Evolutionary conservation across 139 green algal genomes (phyloP).

Genomic region (Edaphochlamys debaryana): DNA sequence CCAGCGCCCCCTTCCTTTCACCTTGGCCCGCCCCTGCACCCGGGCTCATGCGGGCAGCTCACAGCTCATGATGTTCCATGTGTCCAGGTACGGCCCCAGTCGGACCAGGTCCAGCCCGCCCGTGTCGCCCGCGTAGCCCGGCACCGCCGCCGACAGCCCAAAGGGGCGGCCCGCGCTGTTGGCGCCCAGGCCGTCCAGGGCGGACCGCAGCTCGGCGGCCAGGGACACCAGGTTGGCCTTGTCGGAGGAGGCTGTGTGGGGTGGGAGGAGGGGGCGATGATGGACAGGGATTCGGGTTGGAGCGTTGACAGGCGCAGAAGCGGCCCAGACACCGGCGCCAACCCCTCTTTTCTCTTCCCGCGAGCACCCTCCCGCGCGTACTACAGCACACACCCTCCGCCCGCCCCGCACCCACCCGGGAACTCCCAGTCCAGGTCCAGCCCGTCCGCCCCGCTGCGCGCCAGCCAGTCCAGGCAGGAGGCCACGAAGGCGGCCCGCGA

Average conservation of each 20-base stretch:
- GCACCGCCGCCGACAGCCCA: neutral
- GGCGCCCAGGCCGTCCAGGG: neutral
- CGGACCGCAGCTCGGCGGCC: neutral
- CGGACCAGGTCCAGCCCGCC: neutral
- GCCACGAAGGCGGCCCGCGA: neutral
- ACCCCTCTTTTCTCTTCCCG: no score
- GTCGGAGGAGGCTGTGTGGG: no score
- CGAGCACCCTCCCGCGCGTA: no score
- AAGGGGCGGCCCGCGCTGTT: neutral
- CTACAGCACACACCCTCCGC: no score
- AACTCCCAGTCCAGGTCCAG: conserved; percentile 1
- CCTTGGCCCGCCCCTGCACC: no score
- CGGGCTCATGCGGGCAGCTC: no score
- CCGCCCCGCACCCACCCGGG: neutral
- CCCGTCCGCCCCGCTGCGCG: neutral
- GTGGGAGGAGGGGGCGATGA: no score
- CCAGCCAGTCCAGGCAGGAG: neutral
- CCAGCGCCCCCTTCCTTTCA: no score
- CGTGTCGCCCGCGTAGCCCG: neutral
- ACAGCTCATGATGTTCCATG: neutral
- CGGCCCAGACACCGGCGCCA: no score
- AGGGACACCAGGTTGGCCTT: neutral
- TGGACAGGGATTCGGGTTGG: no score
- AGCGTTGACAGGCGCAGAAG: no score
- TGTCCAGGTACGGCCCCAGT: neutral